These are phyloP conservation scores for Fraxinus angustifolia DNA, from an alignment of 305 asterid genomes.

Conservation along the genomic window DNA sequence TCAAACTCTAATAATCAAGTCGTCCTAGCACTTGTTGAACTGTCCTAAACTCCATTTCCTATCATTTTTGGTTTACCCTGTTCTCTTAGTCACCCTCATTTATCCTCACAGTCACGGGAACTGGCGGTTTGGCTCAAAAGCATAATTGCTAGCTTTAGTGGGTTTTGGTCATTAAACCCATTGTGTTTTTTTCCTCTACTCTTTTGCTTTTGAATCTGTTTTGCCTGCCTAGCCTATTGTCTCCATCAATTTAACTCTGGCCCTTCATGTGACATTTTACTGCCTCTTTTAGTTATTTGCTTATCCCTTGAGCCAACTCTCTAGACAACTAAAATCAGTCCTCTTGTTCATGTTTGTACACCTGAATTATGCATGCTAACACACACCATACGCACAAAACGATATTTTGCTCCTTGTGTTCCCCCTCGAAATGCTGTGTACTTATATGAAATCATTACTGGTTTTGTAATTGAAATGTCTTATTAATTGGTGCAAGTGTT, in stretches of 20 bases:
- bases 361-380: neutral
- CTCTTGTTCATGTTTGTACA: neutral
- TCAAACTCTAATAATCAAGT: neutral
- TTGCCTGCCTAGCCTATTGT: neutral
- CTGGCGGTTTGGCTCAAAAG: neutral
- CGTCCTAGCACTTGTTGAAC: neutral
- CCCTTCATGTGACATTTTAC: neutral
- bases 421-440: neutral
- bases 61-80: neutral
- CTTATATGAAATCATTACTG: neutral
- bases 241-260: neutral
- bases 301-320: neutral
- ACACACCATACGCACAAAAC: neutral
- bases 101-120: neutral
- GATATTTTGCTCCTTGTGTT: neutral
- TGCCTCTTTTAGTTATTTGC: neutral
- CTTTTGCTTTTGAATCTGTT: neutral
- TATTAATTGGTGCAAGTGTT: neutral
- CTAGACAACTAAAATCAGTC: neutral
- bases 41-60: neutral
- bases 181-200: neutral
- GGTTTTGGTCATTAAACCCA: neutral
- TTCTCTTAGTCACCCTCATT: neutral
- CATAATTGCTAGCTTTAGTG: neutral
- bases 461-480: constrained; percentile 2